Percentiles rank a stretch among this genome's conserved stretches.
Conservation (phyloP, 768 basidiomycete genomes). For the Ramaria sp. region DNA sequence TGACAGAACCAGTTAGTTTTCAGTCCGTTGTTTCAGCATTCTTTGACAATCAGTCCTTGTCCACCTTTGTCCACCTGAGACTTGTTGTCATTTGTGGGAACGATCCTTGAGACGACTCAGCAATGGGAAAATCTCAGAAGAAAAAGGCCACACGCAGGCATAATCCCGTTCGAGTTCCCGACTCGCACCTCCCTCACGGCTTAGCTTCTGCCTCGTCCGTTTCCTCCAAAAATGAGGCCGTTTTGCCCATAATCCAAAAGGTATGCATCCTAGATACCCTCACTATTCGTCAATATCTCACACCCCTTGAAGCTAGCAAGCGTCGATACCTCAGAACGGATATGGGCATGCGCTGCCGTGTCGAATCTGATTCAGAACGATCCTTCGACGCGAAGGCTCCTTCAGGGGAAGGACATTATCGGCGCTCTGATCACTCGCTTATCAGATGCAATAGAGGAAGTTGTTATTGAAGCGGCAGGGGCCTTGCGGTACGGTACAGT, state of each 20-base stretch:
- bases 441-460: conserved; percentile 84
- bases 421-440: conserved; percentile 79
- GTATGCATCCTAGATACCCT: conserved; percentile 28
- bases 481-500: conserved; percentile 58
- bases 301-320: conserved; percentile 51
- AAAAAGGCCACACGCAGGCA: conserved; percentile 76
- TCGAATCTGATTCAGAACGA: conserved; percentile 94
- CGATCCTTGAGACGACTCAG: background rate
- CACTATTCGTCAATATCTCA: conserved; percentile 7
- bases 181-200: conserved; percentile 81
- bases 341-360: conserved; percentile 96
- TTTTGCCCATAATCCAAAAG: conserved; percentile 87
- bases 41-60: background rate
- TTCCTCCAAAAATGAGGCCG: conserved; percentile 65
- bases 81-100: background rate
- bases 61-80: background rate
- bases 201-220: conserved; percentile 62
- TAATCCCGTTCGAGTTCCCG: conserved; percentile 90
- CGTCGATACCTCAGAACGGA: conserved; percentile 67
- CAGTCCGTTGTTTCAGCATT: background rate
- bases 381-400: conserved; percentile 77
- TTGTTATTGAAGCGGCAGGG: conserved; percentile 81
- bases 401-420: conserved; percentile 88
- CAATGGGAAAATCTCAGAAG: conserved; percentile 92
- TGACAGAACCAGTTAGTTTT: no score